A percentile compares a stretch with the other conserved stretches of the same genome.
Conservation (phyloP, 306 rosid species). For the Medicago ruthenica region DNA sequence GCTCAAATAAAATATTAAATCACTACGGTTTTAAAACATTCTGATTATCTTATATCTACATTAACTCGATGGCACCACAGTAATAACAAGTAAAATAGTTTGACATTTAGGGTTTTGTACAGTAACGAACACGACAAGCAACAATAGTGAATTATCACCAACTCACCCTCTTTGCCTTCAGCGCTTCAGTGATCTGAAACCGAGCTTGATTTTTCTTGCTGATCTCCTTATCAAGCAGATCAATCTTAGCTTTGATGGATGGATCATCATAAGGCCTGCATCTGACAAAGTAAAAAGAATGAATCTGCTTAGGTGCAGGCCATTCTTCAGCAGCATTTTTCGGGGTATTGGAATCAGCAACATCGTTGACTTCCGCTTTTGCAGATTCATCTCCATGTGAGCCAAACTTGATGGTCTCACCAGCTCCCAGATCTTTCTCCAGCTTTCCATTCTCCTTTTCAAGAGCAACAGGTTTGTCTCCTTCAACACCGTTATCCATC, state of each 20-base stretch:
- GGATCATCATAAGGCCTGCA: slow-evolving; percentile 79
- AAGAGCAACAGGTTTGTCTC: slow-evolving; percentile 52
- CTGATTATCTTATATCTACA: background rate
- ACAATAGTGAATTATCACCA: slow-evolving; percentile 35
- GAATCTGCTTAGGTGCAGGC: slow-evolving; percentile 94
- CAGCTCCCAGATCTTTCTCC: slow-evolving; percentile 54
- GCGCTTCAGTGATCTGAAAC: slow-evolving; percentile 67
- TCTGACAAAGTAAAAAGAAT: slow-evolving; percentile 73
- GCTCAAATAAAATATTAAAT: background rate
- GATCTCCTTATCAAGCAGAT: slow-evolving; percentile 68
- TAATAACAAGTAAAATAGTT: background rate
- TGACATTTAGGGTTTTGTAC: background rate
- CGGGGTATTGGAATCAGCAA: slow-evolving; percentile 55
- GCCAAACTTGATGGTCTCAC: slow-evolving; percentile 76
- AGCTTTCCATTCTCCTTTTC: slow-evolving; percentile 68
- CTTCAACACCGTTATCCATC: slow-evolving; percentile 53
- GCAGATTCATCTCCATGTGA: slow-evolving; percentile 85
- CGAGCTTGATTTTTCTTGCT: slow-evolving; percentile 78
- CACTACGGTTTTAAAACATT: background rate
- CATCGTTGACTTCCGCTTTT: slow-evolving; percentile 57
- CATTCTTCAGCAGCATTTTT: slow-evolving; percentile 87
- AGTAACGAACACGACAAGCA: slow-evolving; percentile 16
- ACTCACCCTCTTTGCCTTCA: slow-evolving; percentile 94
- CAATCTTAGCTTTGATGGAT: slow-evolving; percentile 66
- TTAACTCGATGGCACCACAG: background rate